Evolutionary conservation across 2,329 filamentous ascomycete species (phyloP), one percentile per base, ranked within the genome.

Genomic region (Neobulgaria alba): DNA sequence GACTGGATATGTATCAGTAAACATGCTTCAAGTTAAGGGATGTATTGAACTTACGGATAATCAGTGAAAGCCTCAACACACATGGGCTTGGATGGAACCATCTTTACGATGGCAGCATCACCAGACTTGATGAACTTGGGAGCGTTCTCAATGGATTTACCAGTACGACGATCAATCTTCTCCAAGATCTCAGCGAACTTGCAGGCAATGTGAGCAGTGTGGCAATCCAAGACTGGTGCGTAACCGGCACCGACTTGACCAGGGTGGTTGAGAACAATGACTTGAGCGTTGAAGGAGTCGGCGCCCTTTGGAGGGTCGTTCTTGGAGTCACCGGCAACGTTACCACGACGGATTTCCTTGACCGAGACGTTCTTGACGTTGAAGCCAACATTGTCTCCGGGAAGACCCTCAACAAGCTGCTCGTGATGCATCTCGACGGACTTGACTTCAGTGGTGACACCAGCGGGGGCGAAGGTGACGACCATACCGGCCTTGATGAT

Each of bases 291-390:
- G 88, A 98, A 98, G 64, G 84, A 89, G 63, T 90, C 88, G 64
- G 79, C 80, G 64, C 77, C 92, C 67, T 73, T 67, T 56, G 92
- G 87, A 62, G 92, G 92, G 77, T 98, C 92, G 79, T 94, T 93
- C 89, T 98, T 98, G 81, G 86, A 90, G 87, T 98, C 92, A 87
- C 88, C 87, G 64, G 85, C 85, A 62, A 98, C 92, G 83, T 98
- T 96, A 67, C 92, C 92, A 94, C 92, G 92, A 74, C 92, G 92
- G 67, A 98, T 95, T 71, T 98, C 92, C 89, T 98, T 98, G 76
- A 98, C 92, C 72, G 92, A 96, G 65, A 98, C 92, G 92, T 98
- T 98, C 89, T 98, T 98, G 76, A 98, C 90, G 86, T 98, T 98
- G 89, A 98, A 98, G 63, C 92, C 92, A 70, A 98, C 92, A 79